A percentile compares a stretch with the other conserved stretches of the same genome.
Conservation (phyloP, 805 yeast genomes). For the Jamesozyma lodderae region DNA sequence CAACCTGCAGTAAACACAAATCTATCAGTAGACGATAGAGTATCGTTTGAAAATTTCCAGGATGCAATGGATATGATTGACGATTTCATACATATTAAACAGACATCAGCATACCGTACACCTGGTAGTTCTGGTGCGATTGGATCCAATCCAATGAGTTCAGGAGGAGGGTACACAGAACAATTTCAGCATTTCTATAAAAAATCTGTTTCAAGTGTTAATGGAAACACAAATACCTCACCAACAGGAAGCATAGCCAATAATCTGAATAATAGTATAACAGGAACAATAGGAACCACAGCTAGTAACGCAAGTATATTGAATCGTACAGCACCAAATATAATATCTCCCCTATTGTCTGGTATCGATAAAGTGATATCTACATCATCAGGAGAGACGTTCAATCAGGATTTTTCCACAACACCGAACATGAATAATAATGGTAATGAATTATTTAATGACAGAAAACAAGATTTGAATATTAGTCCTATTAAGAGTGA, state of each 20-base stretch:
- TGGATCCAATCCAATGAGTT: constrained; percentile 25
- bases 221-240: not conserved
- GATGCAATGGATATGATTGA: constrained; percentile 33
- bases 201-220: constrained; percentile 6
- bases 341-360: constrained; percentile 9
- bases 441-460: constrained; percentile 13
- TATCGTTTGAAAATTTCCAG: constrained; percentile 12
- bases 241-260: not conserved
- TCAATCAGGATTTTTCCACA: constrained; percentile 10
- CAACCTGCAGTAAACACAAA: constrained; percentile 33
- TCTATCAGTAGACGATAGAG: constrained; percentile 6
- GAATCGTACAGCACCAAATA: too few species aligned
- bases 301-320: too few species aligned
- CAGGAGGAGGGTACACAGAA: constrained; percentile 28
- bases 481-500: constrained; percentile 15
- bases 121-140: constrained; percentile 24
- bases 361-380: constrained; percentile 7
- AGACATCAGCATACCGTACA: constrained; percentile 33
- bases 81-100: constrained; percentile 33
- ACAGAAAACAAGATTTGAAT: constrained; percentile 8
- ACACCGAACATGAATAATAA: constrained; percentile 14
- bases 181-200: constrained; percentile 24
- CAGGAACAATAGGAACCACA: too few species aligned
- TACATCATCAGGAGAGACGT: constrained; percentile 11
- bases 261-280: not conserved